Evolutionary conservation across 2,329 filamentous ascomycete genomes (phyloP), one percentile per base, ranked within the genome.

Genomic region (Periglandula ipomoeae): DNA sequence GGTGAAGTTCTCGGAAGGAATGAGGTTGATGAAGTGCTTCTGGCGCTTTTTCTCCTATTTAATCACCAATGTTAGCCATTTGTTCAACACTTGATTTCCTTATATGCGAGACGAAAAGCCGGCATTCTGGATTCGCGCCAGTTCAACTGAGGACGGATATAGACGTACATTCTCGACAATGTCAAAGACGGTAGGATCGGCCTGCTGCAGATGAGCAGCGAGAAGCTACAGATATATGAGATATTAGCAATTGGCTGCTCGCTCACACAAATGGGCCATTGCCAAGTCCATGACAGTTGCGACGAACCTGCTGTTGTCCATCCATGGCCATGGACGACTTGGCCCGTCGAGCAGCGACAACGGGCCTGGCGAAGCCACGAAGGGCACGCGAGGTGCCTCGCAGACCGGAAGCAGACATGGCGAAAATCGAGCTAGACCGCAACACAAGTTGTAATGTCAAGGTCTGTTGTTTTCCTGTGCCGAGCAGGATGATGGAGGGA

Each of bases 1-100:
- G 23, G 89, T 95, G 63, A 95, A 95, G 72, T 95, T 95, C 71
- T 95, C 89, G 6, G 89, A 95, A 19, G 89, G 89, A 57, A 95
- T 95, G 50, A 95, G 76, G 69, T 97, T 97, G 73, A 98, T 95
- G 63, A 96, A 98, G 69, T 97, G 89, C 70, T 95, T 95, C 70
- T 98, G 93, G 58, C 93, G 81, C 58, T 79, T 79, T 80, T 97
- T 97, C 75, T 98, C 93, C 88, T 95, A 32, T 5, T 17, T n/a
- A 22, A 4, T 39, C 37, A 30, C 22, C 8, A 19, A 13, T 5
- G 11, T 39, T 19, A 26, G 27, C 26, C 19, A 37, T 11, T 19
- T 45, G 3, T n/a, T 26, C 15, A 7, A 9, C 15, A 22, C 11
- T 41, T 38, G 35, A 11, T 38, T 38, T 17, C 17, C n/a, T n/a